phyloP scores from a whole-genome alignment of 2,329 filamentous ascomycete species.

The Penicillium vulpinum region DNA sequence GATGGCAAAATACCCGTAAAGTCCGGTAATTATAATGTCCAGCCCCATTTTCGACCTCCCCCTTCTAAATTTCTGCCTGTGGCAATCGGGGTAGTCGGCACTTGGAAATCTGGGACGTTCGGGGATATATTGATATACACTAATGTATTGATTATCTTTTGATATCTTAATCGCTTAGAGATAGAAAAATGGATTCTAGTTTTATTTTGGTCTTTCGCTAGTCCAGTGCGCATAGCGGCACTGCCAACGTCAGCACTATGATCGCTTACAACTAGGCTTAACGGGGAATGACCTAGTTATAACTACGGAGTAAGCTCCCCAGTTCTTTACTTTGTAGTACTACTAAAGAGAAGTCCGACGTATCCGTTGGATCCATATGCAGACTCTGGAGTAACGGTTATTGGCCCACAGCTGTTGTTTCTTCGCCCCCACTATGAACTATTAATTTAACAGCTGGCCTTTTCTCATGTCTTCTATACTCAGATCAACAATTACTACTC shows the following conservation, averaged over 20 bases:
- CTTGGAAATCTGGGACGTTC: background rate
- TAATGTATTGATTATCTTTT: too few relatives aligned
- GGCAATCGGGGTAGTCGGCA: conserved; percentile 19
- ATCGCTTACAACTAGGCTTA: background rate
- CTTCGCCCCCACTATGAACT: background rate
- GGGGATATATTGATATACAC: background rate
- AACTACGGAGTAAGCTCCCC: background rate
- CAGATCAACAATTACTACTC: background rate
- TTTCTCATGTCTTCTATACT: background rate
- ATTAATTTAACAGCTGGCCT: conserved; percentile 3
- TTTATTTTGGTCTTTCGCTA: background rate
- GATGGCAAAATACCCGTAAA: conserved; percentile 9
- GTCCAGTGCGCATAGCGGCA: background rate
- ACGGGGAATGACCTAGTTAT: background rate
- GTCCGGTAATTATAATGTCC: conserved; percentile 17
- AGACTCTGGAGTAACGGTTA: conserved; percentile 6
- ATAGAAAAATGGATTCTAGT: background rate
- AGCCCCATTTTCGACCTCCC: conserved; percentile 12
- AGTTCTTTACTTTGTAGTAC: conserved; percentile 9
- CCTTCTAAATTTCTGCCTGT: conserved; percentile 24
- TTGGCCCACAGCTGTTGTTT: conserved; percentile 7
- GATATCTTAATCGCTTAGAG: background rate
- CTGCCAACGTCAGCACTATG: conserved; percentile 1
- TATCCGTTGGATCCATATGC: conserved; percentile 2
- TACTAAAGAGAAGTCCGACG: background rate